Evolutionary conservation across 805 yeast genomes (phyloP).

Genomic region (Komagataella mondaviorum): DNA sequence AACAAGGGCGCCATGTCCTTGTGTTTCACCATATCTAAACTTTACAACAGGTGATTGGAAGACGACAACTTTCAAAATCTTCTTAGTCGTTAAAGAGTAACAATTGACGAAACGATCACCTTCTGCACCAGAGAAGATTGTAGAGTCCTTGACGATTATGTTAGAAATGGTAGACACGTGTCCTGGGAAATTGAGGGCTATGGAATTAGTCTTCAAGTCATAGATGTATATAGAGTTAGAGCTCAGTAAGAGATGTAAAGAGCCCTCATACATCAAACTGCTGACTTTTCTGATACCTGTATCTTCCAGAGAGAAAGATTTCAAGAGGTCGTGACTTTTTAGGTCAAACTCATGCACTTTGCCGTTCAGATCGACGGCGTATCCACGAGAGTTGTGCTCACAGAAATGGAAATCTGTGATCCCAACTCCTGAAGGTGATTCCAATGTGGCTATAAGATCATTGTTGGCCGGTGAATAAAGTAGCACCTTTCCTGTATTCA

Average conservation of each 20-base stretch:
- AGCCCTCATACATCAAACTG: slow-evolving; percentile 10
- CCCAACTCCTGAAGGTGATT: slow-evolving; percentile 29
- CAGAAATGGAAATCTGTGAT: slow-evolving; percentile 38
- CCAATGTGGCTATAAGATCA: slow-evolving; percentile 38
- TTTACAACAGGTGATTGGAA: slow-evolving; percentile 47
- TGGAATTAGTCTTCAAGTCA: slow-evolving; percentile 21
- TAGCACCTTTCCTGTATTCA: slow-evolving; percentile 50
- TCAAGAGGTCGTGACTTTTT: slow-evolving; percentile 23
- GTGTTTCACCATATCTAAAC: slow-evolving; percentile 24
- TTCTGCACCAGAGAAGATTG: slow-evolving; percentile 56
- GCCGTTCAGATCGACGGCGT: slow-evolving; percentile 50
- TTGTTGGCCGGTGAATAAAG: slow-evolving; percentile 58
- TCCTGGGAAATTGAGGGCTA: slow-evolving; percentile 52
- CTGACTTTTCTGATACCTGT: slow-evolving; percentile 10
- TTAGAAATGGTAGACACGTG: slow-evolving; percentile 58
- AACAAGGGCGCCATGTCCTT: slow-evolving; percentile 21
- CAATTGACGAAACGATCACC: slow-evolving; percentile 76
- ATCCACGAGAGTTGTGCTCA: slow-evolving; percentile 26
- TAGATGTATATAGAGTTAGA: slow-evolving; percentile 53
- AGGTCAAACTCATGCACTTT: slow-evolving; percentile 51
- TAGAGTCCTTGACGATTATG: slow-evolving; percentile 25
- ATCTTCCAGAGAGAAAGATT: slow-evolving; percentile 25
- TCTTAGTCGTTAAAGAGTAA: slow-evolving; percentile 30
- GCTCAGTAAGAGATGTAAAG: slow-evolving; percentile 41
- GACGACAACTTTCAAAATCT: slow-evolving; percentile 47